Conservation (phyloP, 2,329 filamentous ascomycete species). For the Clathrospora elynae region DNA sequence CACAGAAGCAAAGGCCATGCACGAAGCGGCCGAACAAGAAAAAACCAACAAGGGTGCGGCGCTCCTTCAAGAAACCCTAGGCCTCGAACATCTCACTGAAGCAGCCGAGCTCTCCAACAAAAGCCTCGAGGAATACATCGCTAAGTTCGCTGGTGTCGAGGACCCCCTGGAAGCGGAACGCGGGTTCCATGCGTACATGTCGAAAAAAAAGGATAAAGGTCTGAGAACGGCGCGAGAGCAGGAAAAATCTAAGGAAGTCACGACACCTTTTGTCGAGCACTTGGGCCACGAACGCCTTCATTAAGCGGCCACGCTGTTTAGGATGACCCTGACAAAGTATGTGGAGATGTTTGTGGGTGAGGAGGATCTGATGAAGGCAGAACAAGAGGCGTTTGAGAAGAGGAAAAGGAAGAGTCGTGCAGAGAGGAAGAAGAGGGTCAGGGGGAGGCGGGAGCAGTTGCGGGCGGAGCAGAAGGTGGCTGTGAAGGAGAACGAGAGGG, state of each 20-base stretch:
- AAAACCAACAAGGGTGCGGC: neutral
- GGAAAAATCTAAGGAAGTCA: neutral
- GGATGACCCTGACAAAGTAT: neutral
- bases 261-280: neutral
- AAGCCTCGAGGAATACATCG: neutral
- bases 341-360: constrained; percentile 1
- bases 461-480: neutral
- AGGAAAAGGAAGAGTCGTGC: too few species aligned
- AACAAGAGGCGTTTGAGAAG: neutral
- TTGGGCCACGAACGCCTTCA: constrained; percentile 2
- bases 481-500: too few species aligned
- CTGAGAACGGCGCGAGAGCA: neutral
- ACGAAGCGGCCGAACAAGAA: too few species aligned
- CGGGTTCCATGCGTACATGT: too few species aligned
- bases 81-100: neutral
- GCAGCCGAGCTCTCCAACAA: neutral
- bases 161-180: neutral
- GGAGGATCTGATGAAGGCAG: constrained; percentile 3
- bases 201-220: too few species aligned
- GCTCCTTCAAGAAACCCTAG: neutral
- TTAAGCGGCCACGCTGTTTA: neutral
- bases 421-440: too few species aligned
- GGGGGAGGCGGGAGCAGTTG: neutral
- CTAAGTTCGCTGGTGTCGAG: neutral
- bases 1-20: neutral